phyloP scores from a whole-genome alignment of 352 stramenopile species.

The Phytophthora meadii region DNA sequence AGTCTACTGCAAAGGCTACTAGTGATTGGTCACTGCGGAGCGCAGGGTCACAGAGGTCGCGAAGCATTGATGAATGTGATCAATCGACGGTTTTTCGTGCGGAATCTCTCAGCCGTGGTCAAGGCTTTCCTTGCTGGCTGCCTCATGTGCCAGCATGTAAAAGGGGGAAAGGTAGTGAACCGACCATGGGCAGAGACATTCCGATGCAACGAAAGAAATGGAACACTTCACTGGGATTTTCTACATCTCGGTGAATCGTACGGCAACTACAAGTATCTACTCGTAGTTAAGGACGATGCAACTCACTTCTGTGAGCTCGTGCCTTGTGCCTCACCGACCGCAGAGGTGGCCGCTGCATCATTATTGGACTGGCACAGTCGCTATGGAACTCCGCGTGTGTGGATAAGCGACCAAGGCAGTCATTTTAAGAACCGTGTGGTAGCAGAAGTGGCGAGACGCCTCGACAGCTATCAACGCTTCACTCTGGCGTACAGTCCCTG shows the following conservation, averaged over 20 bases:
- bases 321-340: conserved; percentile 15
- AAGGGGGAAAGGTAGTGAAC: conserved; percentile 1
- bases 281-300: conserved; percentile 40
- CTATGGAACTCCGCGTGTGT: conserved; percentile 30
- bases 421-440: conserved; percentile 50
- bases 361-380: conserved; percentile 37
- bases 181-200: conserved; percentile 13
- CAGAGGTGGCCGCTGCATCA: conserved; percentile 14
- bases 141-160: conserved; percentile 9
- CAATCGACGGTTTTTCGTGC: background rate
- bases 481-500: conserved; percentile 33
- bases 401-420: conserved; percentile 34
- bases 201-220: conserved; percentile 27
- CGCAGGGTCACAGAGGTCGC: conserved; percentile 10
- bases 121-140: conserved; percentile 12
- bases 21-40: conserved; percentile 11
- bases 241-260: conserved; percentile 31
- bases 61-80: conserved; percentile 2
- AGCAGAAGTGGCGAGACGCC: conserved; percentile 9
- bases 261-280: conserved; percentile 23
- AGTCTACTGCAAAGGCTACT: conserved; percentile 5
- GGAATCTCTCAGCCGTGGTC: conserved; percentile 2
- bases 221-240: conserved; percentile 44
- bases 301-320: conserved; percentile 41
- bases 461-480: conserved; percentile 21